Base-by-base conservation (phyloP, 495 filamentous ascomycete species). In the Alectoria sarmentosa region DNA sequence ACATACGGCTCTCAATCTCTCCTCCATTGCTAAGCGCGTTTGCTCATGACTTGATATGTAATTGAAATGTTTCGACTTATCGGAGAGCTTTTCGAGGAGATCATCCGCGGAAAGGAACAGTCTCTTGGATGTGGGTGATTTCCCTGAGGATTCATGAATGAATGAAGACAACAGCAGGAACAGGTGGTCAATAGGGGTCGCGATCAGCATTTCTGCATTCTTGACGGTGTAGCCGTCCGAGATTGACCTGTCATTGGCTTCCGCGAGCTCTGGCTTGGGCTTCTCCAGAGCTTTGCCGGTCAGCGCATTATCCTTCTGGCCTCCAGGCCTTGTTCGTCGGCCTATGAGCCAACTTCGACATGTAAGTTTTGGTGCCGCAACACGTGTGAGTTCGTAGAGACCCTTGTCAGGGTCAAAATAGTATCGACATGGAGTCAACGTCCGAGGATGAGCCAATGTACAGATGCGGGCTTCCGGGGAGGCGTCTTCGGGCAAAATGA, bases 361-460 rank as follows among this genome's bases (percentile, higher is more conserved):
- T 0, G 76, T 76, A 7, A 75, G 73, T 49, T 81, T 83, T 38
- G 90, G 82, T 9, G 90, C 80, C 15, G 84, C 74, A 69, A 98
- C 80, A 46, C 82, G 82, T 19, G 86, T 96, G 76, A 98, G 92
- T 72, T 98, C 94, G 76, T 88, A 91, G 66, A 96, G 79, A 34
- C 93, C 94, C 15, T 83, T 82, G 37, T 82, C 73, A 6, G 92
- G 90, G 72, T 91, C 94, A 71, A 91, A 86, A 64, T 91, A 83
- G 73, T 92, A 98, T 64, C 90, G 83, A 56, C 79, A 82, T 9
- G 87, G 82, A 19, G 76, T 78, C 28, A 69, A 73, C 49, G 84
- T 88, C 65, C 86, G 86, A 14, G 95, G 93, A 73, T 96, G 83
- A n/a, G 86, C 81, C 17, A 98, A 79, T 36, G 86, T 87, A 68